Percentiles rank a stretch among this genome's conserved stretches.
phyloP scores from a whole-genome alignment of 495 filamentous ascomycete species.

The Daldinia grandis region DNA sequence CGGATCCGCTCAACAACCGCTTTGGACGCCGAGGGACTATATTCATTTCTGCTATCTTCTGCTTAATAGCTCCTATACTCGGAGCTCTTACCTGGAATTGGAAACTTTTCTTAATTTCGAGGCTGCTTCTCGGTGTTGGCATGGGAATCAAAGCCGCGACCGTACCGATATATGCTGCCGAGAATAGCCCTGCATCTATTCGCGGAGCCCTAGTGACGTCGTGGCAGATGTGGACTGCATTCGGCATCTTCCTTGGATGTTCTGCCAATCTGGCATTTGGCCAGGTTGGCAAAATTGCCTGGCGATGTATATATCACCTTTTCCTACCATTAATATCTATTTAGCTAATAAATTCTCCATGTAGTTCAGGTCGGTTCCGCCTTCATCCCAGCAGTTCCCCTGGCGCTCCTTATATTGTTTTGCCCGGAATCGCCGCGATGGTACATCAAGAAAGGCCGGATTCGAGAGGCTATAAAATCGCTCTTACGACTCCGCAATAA shows the following conservation, averaged over 20 bases:
- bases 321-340: no score
- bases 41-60: slow-evolving; percentile 68
- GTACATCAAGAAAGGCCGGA: slow-evolving; percentile 67
- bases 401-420: slow-evolving; percentile 68
- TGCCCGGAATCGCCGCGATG: slow-evolving; percentile 76
- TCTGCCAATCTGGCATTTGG: slow-evolving; percentile 68
- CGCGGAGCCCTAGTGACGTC: slow-evolving; percentile 71
- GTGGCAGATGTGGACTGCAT: slow-evolving; percentile 68
- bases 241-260: slow-evolving; percentile 68
- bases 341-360: neutral
- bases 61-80: slow-evolving; percentile 65
- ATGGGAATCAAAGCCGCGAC: slow-evolving; percentile 71
- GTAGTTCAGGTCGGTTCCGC: slow-evolving; percentile 68
- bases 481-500: slow-evolving; percentile 68
- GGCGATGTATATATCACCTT: slow-evolving; percentile 54
- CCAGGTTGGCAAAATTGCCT: slow-evolving; percentile 62
- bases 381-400: slow-evolving; percentile 75
- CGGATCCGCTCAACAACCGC: slow-evolving; percentile 64
- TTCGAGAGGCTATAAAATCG: slow-evolving; percentile 65
- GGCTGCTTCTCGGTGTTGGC: slow-evolving; percentile 69
- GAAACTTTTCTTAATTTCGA: slow-evolving; percentile 65
- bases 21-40: slow-evolving; percentile 68
- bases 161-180: slow-evolving; percentile 70
- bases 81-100: slow-evolving; percentile 64
- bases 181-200: slow-evolving; percentile 66